Evolutionary conservation across 2,329 filamentous ascomycete genomes (phyloP).

Genomic region (Fusarium globosum): DNA sequence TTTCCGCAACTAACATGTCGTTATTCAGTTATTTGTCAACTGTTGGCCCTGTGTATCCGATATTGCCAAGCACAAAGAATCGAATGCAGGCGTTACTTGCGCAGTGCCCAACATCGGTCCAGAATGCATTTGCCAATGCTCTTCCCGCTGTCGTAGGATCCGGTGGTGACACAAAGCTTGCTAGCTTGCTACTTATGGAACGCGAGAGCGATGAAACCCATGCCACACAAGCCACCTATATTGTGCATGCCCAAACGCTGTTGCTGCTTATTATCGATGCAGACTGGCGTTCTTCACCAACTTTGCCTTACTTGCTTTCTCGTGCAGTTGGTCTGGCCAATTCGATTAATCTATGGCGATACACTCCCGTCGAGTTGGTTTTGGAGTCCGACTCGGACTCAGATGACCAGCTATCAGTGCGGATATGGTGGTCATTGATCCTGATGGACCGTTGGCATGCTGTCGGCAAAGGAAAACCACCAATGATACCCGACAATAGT

Average conservation of each 20-base stretch:
- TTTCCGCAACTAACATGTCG: conserved; percentile 25
- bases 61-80: conserved; percentile 68
- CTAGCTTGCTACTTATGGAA: conserved; percentile 60
- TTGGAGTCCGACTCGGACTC: conserved; percentile 70
- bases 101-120: conserved; percentile 66
- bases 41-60: conserved; percentile 74
- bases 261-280: conserved; percentile 74
- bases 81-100: conserved; percentile 67
- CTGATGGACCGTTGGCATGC: conserved; percentile 80
- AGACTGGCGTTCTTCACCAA: conserved; percentile 64
- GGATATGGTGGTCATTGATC: conserved; percentile 78
- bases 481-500: conserved; percentile 71
- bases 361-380: conserved; percentile 57
- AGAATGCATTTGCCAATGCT: conserved; percentile 73
- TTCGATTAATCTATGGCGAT: conserved; percentile 67
- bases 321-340: conserved; percentile 74
- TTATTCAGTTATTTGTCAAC: conserved; percentile 67
- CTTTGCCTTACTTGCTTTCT: conserved; percentile 64
- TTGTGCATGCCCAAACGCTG: conserved; percentile 74
- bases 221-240: conserved; percentile 55
- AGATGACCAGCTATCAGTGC: conserved; percentile 70
- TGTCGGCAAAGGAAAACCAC: conserved; percentile 70
- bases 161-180: conserved; percentile 56
- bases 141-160: conserved; percentile 63
- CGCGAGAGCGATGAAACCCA: conserved; percentile 60